Conservation (phyloP, 805 yeast species). For the Cyberlindnera euphorbiiphila region DNA sequence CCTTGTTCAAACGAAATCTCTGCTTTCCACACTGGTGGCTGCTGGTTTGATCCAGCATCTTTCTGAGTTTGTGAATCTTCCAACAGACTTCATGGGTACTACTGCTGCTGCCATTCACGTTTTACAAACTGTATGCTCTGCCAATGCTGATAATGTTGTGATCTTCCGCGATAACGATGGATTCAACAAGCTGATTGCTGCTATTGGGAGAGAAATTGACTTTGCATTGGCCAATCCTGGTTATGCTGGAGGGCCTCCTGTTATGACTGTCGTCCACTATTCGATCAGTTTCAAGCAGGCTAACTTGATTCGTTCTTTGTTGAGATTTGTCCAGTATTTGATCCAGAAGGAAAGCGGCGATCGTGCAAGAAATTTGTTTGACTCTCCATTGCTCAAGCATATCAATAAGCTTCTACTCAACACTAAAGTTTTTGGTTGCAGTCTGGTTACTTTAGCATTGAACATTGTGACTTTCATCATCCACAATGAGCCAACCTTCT, state of each 20-base stretch:
- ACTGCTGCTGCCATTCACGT: slow-evolving; percentile 62
- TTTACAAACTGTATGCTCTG: slow-evolving; percentile 34
- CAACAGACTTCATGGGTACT: slow-evolving; percentile 50
- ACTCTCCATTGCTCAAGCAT: slow-evolving; percentile 68
- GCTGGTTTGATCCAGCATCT: slow-evolving; percentile 75
- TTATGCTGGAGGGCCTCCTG: slow-evolving; percentile 56
- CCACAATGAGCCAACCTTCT: slow-evolving; percentile 90
- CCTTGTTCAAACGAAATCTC: slow-evolving; percentile 50
- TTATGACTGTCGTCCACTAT: slow-evolving; percentile 45
- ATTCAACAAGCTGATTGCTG: slow-evolving; percentile 53
- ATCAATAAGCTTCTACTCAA: slow-evolving; percentile 56
- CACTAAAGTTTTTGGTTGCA: slow-evolving; percentile 62
- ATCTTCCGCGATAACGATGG: slow-evolving; percentile 70
- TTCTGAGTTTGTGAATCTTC: slow-evolving; percentile 53
- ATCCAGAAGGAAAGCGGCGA: slow-evolving; percentile 78
- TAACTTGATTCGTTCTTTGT: slow-evolving; percentile 50
- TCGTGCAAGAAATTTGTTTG: slow-evolving; percentile 78
- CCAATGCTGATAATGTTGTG: slow-evolving; percentile 45
- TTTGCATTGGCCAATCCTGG: slow-evolving; percentile 58
- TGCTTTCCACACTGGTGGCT: slow-evolving; percentile 54
- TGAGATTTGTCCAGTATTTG: slow-evolving; percentile 61
- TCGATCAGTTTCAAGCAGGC: slow-evolving; percentile 57
- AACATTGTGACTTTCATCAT: slow-evolving; percentile 66
- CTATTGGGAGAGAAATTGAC: slow-evolving; percentile 60
- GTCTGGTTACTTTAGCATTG: slow-evolving; percentile 55